Evolutionary conservation across 805 yeast species (phyloP), one percentile per base, ranked within the genome.

Genomic region (Brettanomyces sp.): DNA sequence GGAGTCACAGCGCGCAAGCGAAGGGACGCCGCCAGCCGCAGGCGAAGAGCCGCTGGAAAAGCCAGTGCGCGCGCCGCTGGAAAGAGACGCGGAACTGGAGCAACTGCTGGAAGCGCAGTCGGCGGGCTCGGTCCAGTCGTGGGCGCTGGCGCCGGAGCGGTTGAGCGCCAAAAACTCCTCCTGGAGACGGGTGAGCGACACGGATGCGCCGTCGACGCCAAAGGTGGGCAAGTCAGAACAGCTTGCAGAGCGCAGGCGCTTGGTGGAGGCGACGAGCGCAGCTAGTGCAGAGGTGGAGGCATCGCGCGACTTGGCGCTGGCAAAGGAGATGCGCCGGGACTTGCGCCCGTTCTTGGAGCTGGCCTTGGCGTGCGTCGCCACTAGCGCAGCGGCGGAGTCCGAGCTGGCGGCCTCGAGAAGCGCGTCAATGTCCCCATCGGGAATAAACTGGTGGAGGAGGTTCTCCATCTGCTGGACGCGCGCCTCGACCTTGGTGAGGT

Each of bases 401-500:
- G 36, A 34, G 21, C 30, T 43, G 34, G 23, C 28, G 28, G 41
- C 37, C 25, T 45, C 32, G 24, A 55, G 40, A 12, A 64, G 43
- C 5, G 60, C 59, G 35, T 77, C 77, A n/a, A 77, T 49, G 44
- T 71, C 72, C 39, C 64, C 68, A 36, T 70, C 70, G 0, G 70
- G 84, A 5, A 73, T 50, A 13, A 77, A 51, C 39, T 65, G 70
- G 22, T 57, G 52, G 7, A 79, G 52, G 9, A 79, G 50, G 9
- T 55, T 50, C 56, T 79, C 82, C 46, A 80, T 57, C 36, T 62
- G 68, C 34, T 66, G 60, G 4, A 76, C 74, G 42, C 79, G 62
- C 44, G 68, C 73, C 62, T 87, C 95, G 28, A 87, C 88, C 45
- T 75, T 75, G 13, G 95, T 86, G 52, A 87, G 66, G 64, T 85